Evolutionary conservation across 257 asterid species (phyloP).

Genomic region (Ballota nigra): DNA sequence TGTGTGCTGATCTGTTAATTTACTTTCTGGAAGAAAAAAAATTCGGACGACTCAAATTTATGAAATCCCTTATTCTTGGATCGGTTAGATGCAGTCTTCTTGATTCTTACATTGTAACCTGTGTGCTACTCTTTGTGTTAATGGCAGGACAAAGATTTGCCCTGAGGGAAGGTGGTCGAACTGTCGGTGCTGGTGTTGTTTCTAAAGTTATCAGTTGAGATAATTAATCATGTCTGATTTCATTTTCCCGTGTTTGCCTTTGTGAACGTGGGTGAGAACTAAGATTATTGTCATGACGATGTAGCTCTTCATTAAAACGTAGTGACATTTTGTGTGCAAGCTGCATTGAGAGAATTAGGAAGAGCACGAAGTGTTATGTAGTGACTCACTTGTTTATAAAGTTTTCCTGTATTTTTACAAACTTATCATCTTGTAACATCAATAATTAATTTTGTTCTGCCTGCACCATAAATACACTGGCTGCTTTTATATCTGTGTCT

Average conservation of each 20-base stretch:
- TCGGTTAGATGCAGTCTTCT: neutral
- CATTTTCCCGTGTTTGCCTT: neutral
- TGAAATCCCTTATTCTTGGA: neutral
- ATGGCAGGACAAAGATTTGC: constrained; percentile 97
- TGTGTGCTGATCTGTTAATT: neutral
- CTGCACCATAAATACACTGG: neutral
- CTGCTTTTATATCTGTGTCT: neutral
- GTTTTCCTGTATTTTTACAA: constrained; percentile 20
- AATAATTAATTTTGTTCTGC: constrained; percentile 33
- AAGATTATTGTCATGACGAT: constrained; percentile 14
- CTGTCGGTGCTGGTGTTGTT: constrained; percentile 99
- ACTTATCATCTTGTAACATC: constrained; percentile 22
- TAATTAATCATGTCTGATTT: neutral
- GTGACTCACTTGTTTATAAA: constrained; percentile 32
- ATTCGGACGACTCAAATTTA: neutral
- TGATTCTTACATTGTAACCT: neutral
- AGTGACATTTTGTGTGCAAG: constrained; percentile 16
- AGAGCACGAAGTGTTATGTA: constrained; percentile 23
- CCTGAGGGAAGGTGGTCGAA: constrained; percentile 96
- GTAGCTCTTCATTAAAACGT: constrained; percentile 3
- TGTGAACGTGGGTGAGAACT: constrained; percentile 13
- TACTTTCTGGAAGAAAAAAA: neutral
- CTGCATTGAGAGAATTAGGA: constrained; percentile 21
- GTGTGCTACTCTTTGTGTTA: neutral
- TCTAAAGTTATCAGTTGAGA: constrained; percentile 72